Percentiles rank a stretch among this genome's conserved stretches.
Conservation (phyloP, 345 rosid species). For the rapeseed (Brassica napus) region DNA sequence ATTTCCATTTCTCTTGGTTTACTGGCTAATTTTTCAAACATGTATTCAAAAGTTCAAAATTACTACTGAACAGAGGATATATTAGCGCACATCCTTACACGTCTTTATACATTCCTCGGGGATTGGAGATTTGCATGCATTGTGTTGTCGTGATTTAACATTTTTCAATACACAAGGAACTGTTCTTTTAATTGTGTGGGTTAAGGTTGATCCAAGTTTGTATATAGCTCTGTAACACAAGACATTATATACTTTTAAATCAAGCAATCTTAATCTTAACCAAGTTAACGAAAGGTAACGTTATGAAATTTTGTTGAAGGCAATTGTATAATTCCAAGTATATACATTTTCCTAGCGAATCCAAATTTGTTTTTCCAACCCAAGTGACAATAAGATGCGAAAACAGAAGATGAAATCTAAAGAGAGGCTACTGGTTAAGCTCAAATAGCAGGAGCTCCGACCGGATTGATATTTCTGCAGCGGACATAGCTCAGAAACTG, state of each 20-base stretch:
- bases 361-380: neutral
- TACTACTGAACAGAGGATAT: too few relatives aligned
- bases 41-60: neutral
- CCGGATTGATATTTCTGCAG: conserved; percentile 58
- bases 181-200: neutral
- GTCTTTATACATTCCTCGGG: neutral
- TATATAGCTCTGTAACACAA: too few relatives aligned
- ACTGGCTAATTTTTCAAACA: neutral
- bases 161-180: neutral
- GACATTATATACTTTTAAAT: neutral
- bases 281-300: neutral
- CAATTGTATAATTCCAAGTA: neutral
- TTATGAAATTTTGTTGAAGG: neutral
- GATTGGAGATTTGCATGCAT: neutral
- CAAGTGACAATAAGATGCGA: neutral
- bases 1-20: conserved; percentile 49
- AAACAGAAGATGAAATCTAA: neutral
- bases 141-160: neutral
- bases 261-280: neutral
- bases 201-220: too few relatives aligned
- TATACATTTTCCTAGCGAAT: neutral
- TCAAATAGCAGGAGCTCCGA: conserved; percentile 21
- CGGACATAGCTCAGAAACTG: conserved; percentile 79
- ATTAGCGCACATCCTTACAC: too few relatives aligned
- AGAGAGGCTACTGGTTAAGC: neutral